Percentiles rank a stretch among this genome's conserved stretches.
Conservation (phyloP, 2,329 filamentous ascomycete genomes). For the Akanthomyces uredinophilus region DNA sequence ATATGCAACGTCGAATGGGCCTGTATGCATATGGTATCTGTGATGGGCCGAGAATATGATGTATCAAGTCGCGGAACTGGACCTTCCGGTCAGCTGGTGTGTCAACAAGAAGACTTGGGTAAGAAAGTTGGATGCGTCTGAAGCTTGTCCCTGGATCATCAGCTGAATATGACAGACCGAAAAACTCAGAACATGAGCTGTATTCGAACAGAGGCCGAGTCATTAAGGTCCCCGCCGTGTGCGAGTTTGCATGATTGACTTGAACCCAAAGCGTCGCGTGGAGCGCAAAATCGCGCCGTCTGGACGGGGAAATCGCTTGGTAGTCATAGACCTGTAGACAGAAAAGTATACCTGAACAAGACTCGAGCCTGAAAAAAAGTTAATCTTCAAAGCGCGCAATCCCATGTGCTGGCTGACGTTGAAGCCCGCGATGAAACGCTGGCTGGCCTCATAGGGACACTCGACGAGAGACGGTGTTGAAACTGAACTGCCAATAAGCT, state of each 20-base stretch:
- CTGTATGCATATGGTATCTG: neutral
- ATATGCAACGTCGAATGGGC: neutral
- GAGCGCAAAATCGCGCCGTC: neutral
- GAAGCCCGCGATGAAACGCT: slow-evolving; percentile 1
- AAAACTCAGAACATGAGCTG: neutral
- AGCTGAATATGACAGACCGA: neutral
- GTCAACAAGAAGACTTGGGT: neutral
- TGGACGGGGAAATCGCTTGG: neutral
- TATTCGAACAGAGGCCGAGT: neutral
- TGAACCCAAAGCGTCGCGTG: neutral
- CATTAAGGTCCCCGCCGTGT: neutral
- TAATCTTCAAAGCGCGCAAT: neutral
- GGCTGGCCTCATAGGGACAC: neutral
- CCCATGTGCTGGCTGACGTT: neutral
- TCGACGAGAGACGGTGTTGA: neutral
- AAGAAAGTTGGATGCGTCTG: neutral
- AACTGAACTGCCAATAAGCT: neutral
- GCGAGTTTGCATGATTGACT: neutral
- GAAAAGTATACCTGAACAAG: neutral
- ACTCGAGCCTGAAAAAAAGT: neutral
- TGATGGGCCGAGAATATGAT: neutral
- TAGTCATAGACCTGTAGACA: neutral
- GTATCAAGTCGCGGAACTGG: neutral
- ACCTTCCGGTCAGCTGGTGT: neutral
- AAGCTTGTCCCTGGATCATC: neutral